Conservation (phyloP, 768 basidiomycete species). For the Phylloporus sp. region DNA sequence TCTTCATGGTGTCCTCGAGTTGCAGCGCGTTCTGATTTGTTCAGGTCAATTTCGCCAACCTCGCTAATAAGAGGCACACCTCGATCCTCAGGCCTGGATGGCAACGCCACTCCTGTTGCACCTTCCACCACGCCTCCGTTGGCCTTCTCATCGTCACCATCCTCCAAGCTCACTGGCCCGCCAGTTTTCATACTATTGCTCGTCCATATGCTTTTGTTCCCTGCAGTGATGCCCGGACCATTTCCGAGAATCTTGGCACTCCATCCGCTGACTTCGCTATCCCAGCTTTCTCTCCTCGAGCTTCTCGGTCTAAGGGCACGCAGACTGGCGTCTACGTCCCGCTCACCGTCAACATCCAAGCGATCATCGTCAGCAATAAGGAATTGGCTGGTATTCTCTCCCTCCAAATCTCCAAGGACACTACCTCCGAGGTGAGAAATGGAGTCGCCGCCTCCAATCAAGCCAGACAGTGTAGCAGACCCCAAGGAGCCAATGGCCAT, state of each 20-base stretch:
- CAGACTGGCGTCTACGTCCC: conserved; percentile 84
- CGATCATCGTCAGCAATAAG: conserved; percentile 64
- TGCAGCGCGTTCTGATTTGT: conserved; percentile 5
- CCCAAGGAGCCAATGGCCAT: conserved; percentile 40
- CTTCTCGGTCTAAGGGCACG: conserved; percentile 85
- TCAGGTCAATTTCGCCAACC: conserved; percentile 1
- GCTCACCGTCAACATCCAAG: conserved; percentile 43
- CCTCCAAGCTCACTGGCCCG: conserved; percentile 46
- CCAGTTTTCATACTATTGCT: conserved; percentile 60
- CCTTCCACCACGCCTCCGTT: conserved; percentile 16
- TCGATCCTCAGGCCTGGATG: conserved; percentile 5
- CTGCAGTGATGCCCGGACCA: conserved; percentile 41
- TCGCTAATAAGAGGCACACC: conserved; percentile 1
- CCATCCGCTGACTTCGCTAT: conserved; percentile 86
- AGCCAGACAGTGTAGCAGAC: conserved; percentile 47
- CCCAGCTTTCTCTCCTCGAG: conserved; percentile 87
- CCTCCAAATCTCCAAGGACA: conserved; percentile 45
- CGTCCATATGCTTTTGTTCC: conserved; percentile 60
- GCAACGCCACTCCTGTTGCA: conserved; percentile 9
- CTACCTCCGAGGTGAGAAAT: conserved; percentile 72
- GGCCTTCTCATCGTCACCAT: conserved; percentile 33
- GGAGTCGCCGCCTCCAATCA: conserved; percentile 53
- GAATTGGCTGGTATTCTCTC: conserved; percentile 66
- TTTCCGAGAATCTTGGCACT: conserved; percentile 61
- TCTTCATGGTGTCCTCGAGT: conserved; percentile 11